phyloP scores from a whole-genome alignment of 164 flowering plant genomes.

The Macadamia tetraphylla region DNA sequence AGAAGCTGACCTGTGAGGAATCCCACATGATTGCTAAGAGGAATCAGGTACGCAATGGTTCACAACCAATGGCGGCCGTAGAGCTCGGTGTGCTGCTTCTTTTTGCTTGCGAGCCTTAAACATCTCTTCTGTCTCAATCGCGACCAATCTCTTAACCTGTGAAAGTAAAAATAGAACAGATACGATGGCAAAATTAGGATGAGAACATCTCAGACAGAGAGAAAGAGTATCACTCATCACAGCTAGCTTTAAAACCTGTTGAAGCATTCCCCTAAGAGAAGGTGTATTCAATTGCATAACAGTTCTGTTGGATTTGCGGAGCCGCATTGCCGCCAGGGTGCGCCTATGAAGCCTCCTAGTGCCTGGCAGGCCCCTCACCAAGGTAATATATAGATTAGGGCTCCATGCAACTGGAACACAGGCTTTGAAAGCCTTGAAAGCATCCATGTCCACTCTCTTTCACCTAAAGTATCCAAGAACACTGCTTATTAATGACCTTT shows the following conservation, averaged over 20 bases:
- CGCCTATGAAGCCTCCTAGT: conserved; percentile 82
- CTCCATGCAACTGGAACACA: conserved; percentile 46
- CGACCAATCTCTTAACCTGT: conserved; percentile 90
- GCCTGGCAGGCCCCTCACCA: conserved; percentile 88
- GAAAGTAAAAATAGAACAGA: neutral
- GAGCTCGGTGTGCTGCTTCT: conserved; percentile 49
- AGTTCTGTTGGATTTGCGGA: conserved; percentile 75
- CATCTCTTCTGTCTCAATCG: conserved; percentile 91
- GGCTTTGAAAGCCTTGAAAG: too few species aligned
- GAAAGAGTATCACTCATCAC: neutral
- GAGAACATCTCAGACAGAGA: neutral
- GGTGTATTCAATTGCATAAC: conserved; percentile 89
- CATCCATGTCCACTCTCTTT: too few species aligned
- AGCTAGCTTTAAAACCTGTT: conserved; percentile 50
- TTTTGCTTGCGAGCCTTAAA: conserved; percentile 70
- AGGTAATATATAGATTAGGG: conserved; percentile 62
- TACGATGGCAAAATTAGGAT: neutral
- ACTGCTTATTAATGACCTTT: too few species aligned
- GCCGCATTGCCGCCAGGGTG: conserved; percentile 73
- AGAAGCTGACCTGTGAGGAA: conserved; percentile 15
- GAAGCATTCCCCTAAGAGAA: conserved; percentile 84
- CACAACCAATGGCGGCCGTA: conserved; percentile 71
- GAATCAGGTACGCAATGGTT: conserved; percentile 44
- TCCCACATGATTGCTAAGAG: conserved; percentile 14
- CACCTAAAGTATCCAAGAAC: too few species aligned